Conservation (phyloP, 495 filamentous ascomycete species). For the Penicillium turbatum region DNA sequence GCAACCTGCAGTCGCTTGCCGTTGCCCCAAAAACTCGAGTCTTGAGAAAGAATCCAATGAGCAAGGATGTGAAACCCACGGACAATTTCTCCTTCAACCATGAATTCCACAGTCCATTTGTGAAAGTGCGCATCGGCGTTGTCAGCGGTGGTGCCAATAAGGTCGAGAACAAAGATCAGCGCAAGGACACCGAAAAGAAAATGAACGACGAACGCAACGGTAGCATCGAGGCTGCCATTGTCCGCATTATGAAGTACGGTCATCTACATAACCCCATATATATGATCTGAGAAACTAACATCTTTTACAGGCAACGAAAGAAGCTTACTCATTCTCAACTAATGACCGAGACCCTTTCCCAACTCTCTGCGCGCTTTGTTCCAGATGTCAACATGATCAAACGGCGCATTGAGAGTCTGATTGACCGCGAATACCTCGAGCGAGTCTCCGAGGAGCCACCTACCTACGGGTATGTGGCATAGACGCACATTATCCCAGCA, state of each 20-base stretch:
- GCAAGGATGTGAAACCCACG: conserved; percentile 71
- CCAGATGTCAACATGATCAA: conserved; percentile 92
- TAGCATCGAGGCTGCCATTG: conserved; percentile 82
- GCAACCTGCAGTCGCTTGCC: conserved; percentile 79
- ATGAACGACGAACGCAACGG: conserved; percentile 74
- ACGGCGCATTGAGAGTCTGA: conserved; percentile 86
- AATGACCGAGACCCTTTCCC: conserved; percentile 76
- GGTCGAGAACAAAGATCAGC: conserved; percentile 79
- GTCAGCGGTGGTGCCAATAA: conserved; percentile 64
- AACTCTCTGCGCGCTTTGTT: conserved; percentile 74
- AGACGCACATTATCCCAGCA: background rate
- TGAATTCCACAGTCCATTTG: conserved; percentile 72
- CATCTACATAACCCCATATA: background rate
- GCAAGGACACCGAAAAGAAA: conserved; percentile 81
- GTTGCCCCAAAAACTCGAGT: conserved; percentile 82
- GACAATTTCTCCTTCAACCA: conserved; percentile 86
- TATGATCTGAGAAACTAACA: conserved; percentile 11
- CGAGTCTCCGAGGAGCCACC: conserved; percentile 67
- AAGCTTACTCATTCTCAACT: conserved; percentile 74
- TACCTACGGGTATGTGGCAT: conserved; percentile 76
- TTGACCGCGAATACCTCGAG: conserved; percentile 92
- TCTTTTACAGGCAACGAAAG: conserved; percentile 74
- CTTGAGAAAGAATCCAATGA: conserved; percentile 77
- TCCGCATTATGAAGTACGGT: conserved; percentile 92
- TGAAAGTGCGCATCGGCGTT: conserved; percentile 82